phyloP scores from a whole-genome alignment of 2,329 filamentous ascomycete species.

The Cladorrhinum sp. region DNA sequence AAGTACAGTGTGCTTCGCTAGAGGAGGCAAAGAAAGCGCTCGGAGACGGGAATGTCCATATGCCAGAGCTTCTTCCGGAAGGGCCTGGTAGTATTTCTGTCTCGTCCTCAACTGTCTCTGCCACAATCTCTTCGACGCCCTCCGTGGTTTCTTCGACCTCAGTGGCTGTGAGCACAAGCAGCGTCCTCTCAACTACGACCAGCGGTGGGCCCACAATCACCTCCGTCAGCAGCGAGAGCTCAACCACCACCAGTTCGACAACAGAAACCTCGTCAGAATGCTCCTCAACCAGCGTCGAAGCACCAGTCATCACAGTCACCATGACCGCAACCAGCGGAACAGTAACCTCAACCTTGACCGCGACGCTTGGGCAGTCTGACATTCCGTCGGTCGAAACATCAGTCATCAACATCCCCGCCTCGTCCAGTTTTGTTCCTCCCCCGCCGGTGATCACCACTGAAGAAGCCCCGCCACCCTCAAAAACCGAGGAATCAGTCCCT shows the following conservation, averaged over 20 bases:
- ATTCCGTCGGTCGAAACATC: neutral
- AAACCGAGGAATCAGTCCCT: neutral
- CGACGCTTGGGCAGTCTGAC: neutral
- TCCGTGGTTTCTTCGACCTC: neutral
- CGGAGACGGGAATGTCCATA: constrained; percentile 25
- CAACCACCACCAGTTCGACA: neutral
- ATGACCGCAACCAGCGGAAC: neutral
- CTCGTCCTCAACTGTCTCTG: neutral
- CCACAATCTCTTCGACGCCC: neutral
- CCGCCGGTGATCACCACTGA: neutral
- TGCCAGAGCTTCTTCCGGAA: neutral
- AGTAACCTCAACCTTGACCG: neutral
- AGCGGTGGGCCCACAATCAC: neutral
- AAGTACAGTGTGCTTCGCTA: constrained; percentile 46
- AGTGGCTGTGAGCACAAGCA: neutral
- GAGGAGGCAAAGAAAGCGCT: constrained; percentile 42
- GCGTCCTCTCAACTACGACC: neutral
- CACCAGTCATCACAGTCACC: neutral
- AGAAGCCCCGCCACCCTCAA: neutral
- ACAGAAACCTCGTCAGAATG: neutral
- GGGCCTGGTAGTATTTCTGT: neutral
- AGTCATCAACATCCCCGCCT: neutral
- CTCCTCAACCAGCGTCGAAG: neutral
- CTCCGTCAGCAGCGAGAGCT: neutral
- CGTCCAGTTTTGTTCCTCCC: neutral